Evolutionary conservation across 2,329 filamentous ascomycete genomes (phyloP), one percentile per base, ranked within the genome.

Genomic region (Pseudopithomyces chartarum): DNA sequence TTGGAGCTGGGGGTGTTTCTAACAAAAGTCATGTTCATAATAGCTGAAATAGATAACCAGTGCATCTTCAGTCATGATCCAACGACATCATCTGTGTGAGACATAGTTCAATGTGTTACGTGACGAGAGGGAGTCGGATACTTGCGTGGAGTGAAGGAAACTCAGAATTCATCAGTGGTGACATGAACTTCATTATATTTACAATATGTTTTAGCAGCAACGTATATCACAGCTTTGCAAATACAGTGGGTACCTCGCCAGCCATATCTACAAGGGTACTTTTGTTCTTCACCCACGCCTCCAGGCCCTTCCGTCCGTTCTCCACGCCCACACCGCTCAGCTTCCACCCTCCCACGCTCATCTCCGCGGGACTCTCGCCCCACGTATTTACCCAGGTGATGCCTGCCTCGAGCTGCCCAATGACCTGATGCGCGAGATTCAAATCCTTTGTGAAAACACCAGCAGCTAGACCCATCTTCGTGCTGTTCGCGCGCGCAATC

Each of bases 341-440:
- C 81, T 96, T 96, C 92, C 92, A 96, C 0, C 92, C 92, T 10
- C 92, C 92, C 0, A 96, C 92, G 2, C 90, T 89, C 92, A 96
- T 96, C 80, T 96, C 92, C 0, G 92, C 91, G 0, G 92, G 92
- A 47, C 85, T 89, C 79, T 96, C 92, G n/a, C 92, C 92, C 92
- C 92, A 96, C 0, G 90, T 92, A 74, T 96, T 96, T 51, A 96
- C 83, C 92, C 92, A 96, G 1, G 91, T 96, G 68, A 96, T 96
- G 33, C 92, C 92, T 0, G 91, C 91, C 70, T 96, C 84, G 5
- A 96, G 79, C 68, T 85, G 82, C 22, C 84, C 82, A 40, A 94
- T 82, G 1, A 94, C 84, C 42, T 84, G 80, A 68, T 96, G 91
- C 54, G 90, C 92, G 46, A 83, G 71, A 65, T 90, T 89, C 51